A percentile compares a stretch with the other conserved stretches of the same genome.
phyloP scores from a whole-genome alignment of 73 alveolate genomes.

The Tetrahymena elliotti region DNA sequence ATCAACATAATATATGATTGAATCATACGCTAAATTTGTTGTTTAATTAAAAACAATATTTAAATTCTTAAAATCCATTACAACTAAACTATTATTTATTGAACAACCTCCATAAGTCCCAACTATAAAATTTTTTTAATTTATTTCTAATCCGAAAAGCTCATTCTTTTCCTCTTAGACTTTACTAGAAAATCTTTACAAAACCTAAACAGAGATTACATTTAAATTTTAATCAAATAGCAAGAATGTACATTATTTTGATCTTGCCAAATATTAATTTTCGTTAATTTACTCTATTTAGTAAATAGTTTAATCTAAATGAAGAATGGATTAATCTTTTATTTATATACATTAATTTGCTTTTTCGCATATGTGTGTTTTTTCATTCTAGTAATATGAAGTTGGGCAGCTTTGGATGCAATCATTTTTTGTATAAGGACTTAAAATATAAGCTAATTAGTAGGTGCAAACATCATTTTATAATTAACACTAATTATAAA shows the following conservation, averaged over 20 bases:
- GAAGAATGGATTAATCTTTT: background rate
- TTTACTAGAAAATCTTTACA: background rate
- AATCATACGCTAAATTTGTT: background rate
- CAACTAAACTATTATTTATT: background rate
- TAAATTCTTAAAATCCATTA: background rate
- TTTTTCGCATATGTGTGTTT: background rate
- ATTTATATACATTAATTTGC: background rate
- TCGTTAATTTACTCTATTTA: background rate
- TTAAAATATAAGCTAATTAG: too few relatives aligned
- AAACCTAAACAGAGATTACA: background rate
- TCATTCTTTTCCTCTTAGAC: too few relatives aligned
- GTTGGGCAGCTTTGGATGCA: background rate
- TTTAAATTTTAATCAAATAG: background rate
- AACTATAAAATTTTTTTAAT: background rate
- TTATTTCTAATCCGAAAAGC: background rate
- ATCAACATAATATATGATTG: background rate
- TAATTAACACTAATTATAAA: too few relatives aligned
- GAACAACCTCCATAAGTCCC: background rate
- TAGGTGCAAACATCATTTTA: too few relatives aligned
- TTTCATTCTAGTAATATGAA: background rate
- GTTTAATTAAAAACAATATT: background rate
- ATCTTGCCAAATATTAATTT: background rate
- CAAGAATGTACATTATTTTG: background rate
- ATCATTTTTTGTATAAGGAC: too few relatives aligned
- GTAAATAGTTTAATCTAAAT: background rate